Base-by-base conservation (phyloP, 805 yeast genomes). In the Jamesozyma jinghongensis region DNA sequence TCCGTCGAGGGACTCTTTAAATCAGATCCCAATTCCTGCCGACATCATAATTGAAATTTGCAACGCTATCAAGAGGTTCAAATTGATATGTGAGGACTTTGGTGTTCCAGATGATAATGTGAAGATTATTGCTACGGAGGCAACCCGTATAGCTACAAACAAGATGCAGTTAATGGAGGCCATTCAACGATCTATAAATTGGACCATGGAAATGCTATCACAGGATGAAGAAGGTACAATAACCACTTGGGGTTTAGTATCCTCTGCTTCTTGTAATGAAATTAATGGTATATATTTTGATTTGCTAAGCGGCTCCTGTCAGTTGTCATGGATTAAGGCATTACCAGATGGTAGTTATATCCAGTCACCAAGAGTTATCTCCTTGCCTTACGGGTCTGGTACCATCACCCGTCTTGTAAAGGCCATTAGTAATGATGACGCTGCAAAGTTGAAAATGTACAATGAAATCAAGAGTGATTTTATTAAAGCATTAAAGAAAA, bases 371-470 rank as follows among this genome's bases (percentile, higher is more conserved):
- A 68, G 66, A 12, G 82, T 85, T 0, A 77, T 78, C 2, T 73
- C 80, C 2, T 59, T 81, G 34, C 87, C 87, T 1, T 82, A 77
- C 54, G 90, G 90, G 13, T 82, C 86, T 1, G 85, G 82, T 19
- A 79, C 81, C 1, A 60, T 81, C 32, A 70, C 81, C 0, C 68
- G 75, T 48, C 59, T 84, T 47, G 56, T 79, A 44, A 66, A 66
- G 41, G 52, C 66, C 34, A 83, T 77, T 49, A 71, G 71, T 46
- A 67, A 65, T 22, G 69, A 68, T 32, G 66, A 38, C 19, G 17
- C 19, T 10, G 25, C 36, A 7, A 38, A 26, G 10, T 33, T 38
- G 13, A 38, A 61, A 4, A 50, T 81, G 16, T 74, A 66, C 46
- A 59, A 66, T 26, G 86, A 79, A 48, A 74, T 80, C 14, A 69